These are phyloP conservation scores for Ceratobasidium sp. DNA, from an alignment of 1,284 basidiomycete species.

Conservation along the genomic window DNA sequence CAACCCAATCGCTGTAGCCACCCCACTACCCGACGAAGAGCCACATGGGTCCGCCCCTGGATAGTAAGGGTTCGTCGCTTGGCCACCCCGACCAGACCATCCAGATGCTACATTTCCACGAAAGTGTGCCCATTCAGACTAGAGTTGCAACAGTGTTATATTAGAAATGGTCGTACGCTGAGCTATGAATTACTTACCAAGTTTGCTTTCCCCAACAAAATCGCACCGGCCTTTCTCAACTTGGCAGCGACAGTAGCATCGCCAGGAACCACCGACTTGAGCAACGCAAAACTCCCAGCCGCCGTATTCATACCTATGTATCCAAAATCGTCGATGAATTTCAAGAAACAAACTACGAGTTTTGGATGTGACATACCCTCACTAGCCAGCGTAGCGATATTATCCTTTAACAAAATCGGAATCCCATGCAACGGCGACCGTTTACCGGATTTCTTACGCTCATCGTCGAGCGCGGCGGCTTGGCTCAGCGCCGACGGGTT, in stretches of 20 bases:
- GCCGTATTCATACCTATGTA: slow-evolving; percentile 49
- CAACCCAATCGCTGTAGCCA: slow-evolving; percentile 73
- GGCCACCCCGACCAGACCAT: slow-evolving; percentile 76
- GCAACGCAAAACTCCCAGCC: slow-evolving; percentile 68
- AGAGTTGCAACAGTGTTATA: no score
- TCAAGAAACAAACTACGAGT: no score
- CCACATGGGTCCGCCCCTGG: slow-evolving; percentile 73
- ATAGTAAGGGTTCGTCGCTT: slow-evolving; percentile 72
- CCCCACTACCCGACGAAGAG: slow-evolving; percentile 74
- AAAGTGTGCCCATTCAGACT: slow-evolving; percentile 72
- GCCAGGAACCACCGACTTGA: slow-evolving; percentile 69
- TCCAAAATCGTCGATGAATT: not conserved
- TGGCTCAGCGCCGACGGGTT: slow-evolving; percentile 50
- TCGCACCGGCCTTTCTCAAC: slow-evolving; percentile 74
- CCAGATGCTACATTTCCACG: slow-evolving; percentile 68
- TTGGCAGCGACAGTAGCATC: slow-evolving; percentile 73
- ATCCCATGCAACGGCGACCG: slow-evolving; percentile 54
- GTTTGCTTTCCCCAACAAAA: slow-evolving; percentile 71
- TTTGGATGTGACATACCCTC: slow-evolving; percentile 24
- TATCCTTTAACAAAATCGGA: slow-evolving; percentile 55
- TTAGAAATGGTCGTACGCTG: not conserved
- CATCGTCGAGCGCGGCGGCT: slow-evolving; percentile 50
- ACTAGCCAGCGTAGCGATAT: slow-evolving; percentile 51
- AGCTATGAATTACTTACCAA: slow-evolving; percentile 52
- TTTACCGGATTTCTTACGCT: slow-evolving; percentile 44